Conservation (phyloP, 176 grass and related monocot species). For the Carex scoparia region DNA sequence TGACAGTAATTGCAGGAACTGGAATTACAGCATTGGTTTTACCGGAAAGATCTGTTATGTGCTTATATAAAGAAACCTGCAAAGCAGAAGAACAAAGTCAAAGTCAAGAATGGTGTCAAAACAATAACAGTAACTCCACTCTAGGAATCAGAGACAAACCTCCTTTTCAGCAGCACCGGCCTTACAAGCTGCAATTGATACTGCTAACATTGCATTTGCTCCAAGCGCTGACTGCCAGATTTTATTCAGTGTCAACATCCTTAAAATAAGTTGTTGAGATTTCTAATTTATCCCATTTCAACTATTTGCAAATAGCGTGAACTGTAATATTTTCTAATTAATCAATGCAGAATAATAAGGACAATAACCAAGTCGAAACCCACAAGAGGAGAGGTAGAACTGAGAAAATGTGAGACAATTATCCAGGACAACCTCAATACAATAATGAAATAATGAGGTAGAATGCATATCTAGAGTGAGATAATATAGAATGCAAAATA, state of each 20-base stretch:
- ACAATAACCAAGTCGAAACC: background rate
- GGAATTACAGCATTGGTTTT: constrained; percentile 69
- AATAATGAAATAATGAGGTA: constrained; percentile 9
- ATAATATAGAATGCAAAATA: background rate
- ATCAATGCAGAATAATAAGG: background rate
- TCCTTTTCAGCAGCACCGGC: constrained; percentile 97
- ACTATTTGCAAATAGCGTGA: background rate
- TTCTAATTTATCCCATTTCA: background rate
- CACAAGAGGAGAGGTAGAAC: background rate
- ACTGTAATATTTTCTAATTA: background rate
- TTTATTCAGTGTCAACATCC: background rate
- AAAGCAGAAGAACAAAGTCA: constrained; percentile 17
- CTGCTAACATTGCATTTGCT: constrained; percentile 87
- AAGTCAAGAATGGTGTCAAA: constrained; percentile 9
- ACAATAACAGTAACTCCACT: background rate
- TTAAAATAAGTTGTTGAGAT: background rate
- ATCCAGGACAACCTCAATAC: background rate
- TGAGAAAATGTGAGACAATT: background rate
- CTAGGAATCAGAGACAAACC: constrained; percentile 29
- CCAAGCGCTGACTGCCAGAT: constrained; percentile 61
- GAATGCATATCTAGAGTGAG: constrained; percentile 22
- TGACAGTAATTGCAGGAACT: constrained; percentile 78
- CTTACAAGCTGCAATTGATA: constrained; percentile 98
- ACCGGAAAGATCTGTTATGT: constrained; percentile 91
- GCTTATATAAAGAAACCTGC: constrained; percentile 87